Evolutionary conservation across 192 early-diverging fungal species (phyloP).

Genomic region (Martensiomyces pterosporus): DNA sequence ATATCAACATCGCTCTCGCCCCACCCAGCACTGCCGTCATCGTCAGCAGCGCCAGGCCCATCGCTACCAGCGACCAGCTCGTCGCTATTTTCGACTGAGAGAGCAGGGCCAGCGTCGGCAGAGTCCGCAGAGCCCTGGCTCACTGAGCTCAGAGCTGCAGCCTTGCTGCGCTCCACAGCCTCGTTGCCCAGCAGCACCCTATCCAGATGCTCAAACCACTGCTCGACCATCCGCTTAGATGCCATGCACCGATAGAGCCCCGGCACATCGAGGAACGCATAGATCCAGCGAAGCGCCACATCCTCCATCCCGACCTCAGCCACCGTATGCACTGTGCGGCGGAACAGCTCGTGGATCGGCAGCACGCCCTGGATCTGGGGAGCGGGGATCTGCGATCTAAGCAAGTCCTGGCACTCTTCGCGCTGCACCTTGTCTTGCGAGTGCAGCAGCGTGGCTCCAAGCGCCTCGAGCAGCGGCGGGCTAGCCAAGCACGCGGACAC

Average conservation of each 20-base stretch:
- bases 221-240: not conserved
- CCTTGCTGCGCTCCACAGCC: no score
- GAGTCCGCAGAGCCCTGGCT: no score
- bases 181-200: constrained; percentile 7
- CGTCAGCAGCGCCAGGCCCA: not conserved
- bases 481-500: constrained; percentile 20
- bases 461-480: constrained; percentile 9
- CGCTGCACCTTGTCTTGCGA: not conserved
- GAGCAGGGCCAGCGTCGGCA: no score
- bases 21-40: constrained; percentile 4
- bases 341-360: constrained; percentile 18
- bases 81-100: not conserved
- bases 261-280: constrained; percentile 24
- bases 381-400: not conserved
- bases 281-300: constrained; percentile 19
- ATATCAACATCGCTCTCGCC: constrained; percentile 23
- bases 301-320: constrained; percentile 13
- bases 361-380: not conserved
- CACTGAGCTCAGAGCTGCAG: no score
- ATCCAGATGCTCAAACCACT: constrained; percentile 29
- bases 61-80: not conserved
- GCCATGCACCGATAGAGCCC: constrained; percentile 4
- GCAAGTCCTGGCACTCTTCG: constrained; percentile 4
- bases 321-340: constrained; percentile 11
- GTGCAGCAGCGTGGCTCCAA: constrained; percentile 6